These are phyloP conservation scores for Clonostachys rosea DNA, from an alignment of 2,329 filamentous ascomycete genomes.

Conservation along the genomic window DNA sequence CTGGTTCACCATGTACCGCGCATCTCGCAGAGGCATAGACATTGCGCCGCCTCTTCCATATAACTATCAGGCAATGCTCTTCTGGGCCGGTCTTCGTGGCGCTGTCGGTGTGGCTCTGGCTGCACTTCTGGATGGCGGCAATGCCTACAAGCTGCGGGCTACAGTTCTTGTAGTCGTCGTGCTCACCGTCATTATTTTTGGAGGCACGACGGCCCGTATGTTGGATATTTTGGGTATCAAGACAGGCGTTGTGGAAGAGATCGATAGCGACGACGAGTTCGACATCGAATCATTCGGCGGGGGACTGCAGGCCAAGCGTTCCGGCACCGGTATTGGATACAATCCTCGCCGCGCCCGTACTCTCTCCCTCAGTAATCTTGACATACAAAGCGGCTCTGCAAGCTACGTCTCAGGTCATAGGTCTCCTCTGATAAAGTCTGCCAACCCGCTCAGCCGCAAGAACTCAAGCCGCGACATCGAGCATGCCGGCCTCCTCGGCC, in stretches of 20 bases:
- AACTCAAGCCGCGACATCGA: slow-evolving; percentile 45
- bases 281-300: slow-evolving; percentile 79
- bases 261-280: slow-evolving; percentile 97
- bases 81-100: slow-evolving; percentile 93
- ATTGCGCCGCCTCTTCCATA: slow-evolving; percentile 85
- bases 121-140: slow-evolving; percentile 78
- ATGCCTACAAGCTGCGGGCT: slow-evolving; percentile 78
- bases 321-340: slow-evolving; percentile 73
- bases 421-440: slow-evolving; percentile 35
- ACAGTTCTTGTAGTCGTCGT: slow-evolving; percentile 98
- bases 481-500: slow-evolving; percentile 50
- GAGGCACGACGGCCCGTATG: slow-evolving; percentile 95
- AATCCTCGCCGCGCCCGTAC: slow-evolving; percentile 63
- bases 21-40: slow-evolving; percentile 67
- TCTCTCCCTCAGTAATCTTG: slow-evolving; percentile 51
- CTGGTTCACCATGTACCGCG: slow-evolving; percentile 84
- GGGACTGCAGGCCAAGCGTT: slow-evolving; percentile 76
- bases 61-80: slow-evolving; percentile 99
- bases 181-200: slow-evolving; percentile 97
- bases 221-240: slow-evolving; percentile 95
- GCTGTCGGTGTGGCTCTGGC: slow-evolving; percentile 94
- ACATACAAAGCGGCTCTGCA: slow-evolving; percentile 22
- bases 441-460: slow-evolving; percentile 44
- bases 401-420: slow-evolving; percentile 50
- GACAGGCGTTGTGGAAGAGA: slow-evolving; percentile 93